These are phyloP conservation scores for Aspergillus wentii DNA, from an alignment of 495 filamentous ascomycete species.

Conservation along the genomic window DNA sequence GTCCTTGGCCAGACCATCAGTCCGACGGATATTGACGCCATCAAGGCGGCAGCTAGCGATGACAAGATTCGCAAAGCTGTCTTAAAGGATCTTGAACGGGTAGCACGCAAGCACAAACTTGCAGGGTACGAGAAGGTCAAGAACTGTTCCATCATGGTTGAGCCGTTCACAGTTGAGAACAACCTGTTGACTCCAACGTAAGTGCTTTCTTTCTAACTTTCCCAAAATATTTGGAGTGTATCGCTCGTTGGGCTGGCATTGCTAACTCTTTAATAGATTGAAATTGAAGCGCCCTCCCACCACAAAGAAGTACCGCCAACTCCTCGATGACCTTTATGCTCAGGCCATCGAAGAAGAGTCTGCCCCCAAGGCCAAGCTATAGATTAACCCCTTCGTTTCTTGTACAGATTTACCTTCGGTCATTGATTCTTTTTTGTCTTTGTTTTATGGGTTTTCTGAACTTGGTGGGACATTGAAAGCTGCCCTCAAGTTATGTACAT, in stretches of 20 bases:
- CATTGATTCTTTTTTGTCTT: not conserved
- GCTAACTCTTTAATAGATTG: slow-evolving; percentile 53
- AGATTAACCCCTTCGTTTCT: slow-evolving; percentile 7
- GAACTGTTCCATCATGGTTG: slow-evolving; percentile 69
- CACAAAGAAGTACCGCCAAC: slow-evolving; percentile 67
- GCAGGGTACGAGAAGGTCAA: slow-evolving; percentile 83
- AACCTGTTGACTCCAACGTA: slow-evolving; percentile 94
- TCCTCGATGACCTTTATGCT: slow-evolving; percentile 78
- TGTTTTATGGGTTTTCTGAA: too few species aligned
- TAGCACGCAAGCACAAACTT: slow-evolving; percentile 81
- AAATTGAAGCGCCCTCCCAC: slow-evolving; percentile 92
- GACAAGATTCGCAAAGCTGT: slow-evolving; percentile 67
- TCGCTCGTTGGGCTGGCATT: slow-evolving; percentile 1
- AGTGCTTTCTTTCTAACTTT: slow-evolving; percentile 33
- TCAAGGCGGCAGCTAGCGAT: slow-evolving; percentile 63
- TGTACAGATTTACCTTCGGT: slow-evolving; percentile 4
- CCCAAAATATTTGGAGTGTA: too few species aligned
- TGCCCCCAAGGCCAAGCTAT: slow-evolving; percentile 51
- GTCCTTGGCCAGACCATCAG: slow-evolving; percentile 63
- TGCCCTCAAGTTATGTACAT: too few species aligned
- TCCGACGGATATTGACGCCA: slow-evolving; percentile 55
- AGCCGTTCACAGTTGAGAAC: slow-evolving; percentile 93
- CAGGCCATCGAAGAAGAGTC: slow-evolving; percentile 54
- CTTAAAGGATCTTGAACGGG: slow-evolving; percentile 71
- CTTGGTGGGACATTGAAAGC: too few species aligned